Evolutionary conservation across 805 yeast genomes (phyloP).

Genomic region (Metschnikowia chrysomelidarum): DNA sequence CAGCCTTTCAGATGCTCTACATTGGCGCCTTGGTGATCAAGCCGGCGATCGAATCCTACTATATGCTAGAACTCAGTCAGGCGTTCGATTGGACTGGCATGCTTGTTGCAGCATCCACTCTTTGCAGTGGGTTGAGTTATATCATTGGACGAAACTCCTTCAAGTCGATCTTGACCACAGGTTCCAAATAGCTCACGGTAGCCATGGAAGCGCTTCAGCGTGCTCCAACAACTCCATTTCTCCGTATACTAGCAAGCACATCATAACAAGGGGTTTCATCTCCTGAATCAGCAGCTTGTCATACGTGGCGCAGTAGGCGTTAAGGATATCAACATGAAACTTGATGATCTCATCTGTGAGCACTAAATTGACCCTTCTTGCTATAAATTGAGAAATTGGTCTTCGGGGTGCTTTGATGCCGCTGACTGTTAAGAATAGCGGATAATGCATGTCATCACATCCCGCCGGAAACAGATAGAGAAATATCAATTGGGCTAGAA

Average conservation of each 20-base stretch:
- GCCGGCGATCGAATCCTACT: conserved; percentile 30
- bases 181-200: neutral
- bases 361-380: conserved; percentile 5
- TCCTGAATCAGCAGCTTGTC: conserved; percentile 2
- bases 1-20: conserved; percentile 89
- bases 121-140: conserved; percentile 76
- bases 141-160: conserved; percentile 69
- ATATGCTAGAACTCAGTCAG: conserved; percentile 11
- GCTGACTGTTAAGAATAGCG: conserved; percentile 8
- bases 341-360: conserved; percentile 8
- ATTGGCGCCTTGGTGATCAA: conserved; percentile 50
- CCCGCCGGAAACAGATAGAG: conserved; percentile 11
- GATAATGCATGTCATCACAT: conserved; percentile 1
- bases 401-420: conserved; percentile 5
- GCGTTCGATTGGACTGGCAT: conserved; percentile 26
- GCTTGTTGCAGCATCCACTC: conserved; percentile 55
- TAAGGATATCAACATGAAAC: conserved; percentile 13
- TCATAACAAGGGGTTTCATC: conserved; percentile 7
- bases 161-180: conserved; percentile 25
- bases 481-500: conserved; percentile 16
- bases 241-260: conserved; percentile 13
- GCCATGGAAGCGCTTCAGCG: conserved; percentile 11
- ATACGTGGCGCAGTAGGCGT: conserved; percentile 12
- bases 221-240: conserved; percentile 12
- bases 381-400: conserved; percentile 1